Conservation (phyloP, 192 early-diverging fungal genomes). For the Allomyces macrogynus region DNA sequence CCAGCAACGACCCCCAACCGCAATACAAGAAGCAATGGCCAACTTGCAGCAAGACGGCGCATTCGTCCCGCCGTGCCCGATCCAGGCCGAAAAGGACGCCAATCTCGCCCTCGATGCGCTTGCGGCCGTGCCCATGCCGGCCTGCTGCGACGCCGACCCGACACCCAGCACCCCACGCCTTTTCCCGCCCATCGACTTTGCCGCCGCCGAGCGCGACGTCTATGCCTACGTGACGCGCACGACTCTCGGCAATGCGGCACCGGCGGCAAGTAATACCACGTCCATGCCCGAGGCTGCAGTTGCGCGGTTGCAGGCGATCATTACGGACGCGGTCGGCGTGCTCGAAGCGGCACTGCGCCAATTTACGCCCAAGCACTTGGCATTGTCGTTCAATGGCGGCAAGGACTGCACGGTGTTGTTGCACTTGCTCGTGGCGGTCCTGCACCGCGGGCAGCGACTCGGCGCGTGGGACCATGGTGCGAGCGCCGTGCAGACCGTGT, state of each 20-base stretch:
- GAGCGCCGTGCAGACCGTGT: neutral
- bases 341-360: neutral
- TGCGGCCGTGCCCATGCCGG: no score
- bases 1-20: no score
- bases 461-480: neutral
- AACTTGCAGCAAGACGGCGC: no score
- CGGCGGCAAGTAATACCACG: neutral
- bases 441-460: conserved; percentile 12
- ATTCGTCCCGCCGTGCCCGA: no score
- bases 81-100: no score
- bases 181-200: neutral
- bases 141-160: no score
- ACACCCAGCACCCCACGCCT: neutral
- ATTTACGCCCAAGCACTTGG: conserved; percentile 34
- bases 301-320: neutral
- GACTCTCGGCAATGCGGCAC: neutral
- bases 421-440: conserved; percentile 50
- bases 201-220: neutral
- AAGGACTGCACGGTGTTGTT: conserved; percentile 92
- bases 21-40: no score
- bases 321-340: neutral
- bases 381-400: conserved; percentile 85
- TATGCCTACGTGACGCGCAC: neutral
- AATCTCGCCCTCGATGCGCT: no score
- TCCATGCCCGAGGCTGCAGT: neutral